Evolutionary conservation across 2,329 filamentous ascomycete genomes (phyloP), one percentile per base, ranked within the genome.

Genomic region (Sarocladiaceae sp.): DNA sequence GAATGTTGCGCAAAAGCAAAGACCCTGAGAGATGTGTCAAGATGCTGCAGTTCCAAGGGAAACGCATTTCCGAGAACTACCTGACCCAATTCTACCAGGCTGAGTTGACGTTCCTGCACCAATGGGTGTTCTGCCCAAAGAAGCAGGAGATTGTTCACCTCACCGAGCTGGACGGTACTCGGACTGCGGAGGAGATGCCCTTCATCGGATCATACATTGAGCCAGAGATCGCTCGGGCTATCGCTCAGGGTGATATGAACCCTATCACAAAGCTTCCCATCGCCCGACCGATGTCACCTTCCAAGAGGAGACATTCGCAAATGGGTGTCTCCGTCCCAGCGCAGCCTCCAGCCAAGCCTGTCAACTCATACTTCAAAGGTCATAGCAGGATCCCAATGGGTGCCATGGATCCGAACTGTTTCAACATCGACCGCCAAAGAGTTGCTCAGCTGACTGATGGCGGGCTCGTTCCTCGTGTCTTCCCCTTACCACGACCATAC

Each of bases 71-170:
- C 0, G 69, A 82, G 31, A 83, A 85, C 49, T 98, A 97, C 59
- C 68, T 93, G 21, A 80, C 85, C 6, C 73, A 78, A 16, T 98
- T 97, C 60, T 77, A 80, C 49, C 83, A 91, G 59, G 93, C 93
- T 0, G 93, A 98, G 62, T 70, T 87, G 53, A 97, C 93, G 0
- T 98, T 98, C 57, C 67, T 96, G 15, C 86, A 97, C 57, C 93
- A 96, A 66, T 86, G 93, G 65, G 91, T 97, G 3, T 98, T 87
- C 61, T 97, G 91, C 59, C 89, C 91, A 0, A 68, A 73, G 29
- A 73, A 76, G 33, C 73, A 82, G 47, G 69, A 80, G 49, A 65
- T 97, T 34, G 85, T 95, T 32, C 82, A 88, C 48, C 72, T 95
- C 47, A 93, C 82, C 1, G 71, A 80, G 12, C 74, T 83, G 0